Conservation (phyloP, 768 basidiomycete genomes). For the Sporobolomyces pararoseus region DNA sequence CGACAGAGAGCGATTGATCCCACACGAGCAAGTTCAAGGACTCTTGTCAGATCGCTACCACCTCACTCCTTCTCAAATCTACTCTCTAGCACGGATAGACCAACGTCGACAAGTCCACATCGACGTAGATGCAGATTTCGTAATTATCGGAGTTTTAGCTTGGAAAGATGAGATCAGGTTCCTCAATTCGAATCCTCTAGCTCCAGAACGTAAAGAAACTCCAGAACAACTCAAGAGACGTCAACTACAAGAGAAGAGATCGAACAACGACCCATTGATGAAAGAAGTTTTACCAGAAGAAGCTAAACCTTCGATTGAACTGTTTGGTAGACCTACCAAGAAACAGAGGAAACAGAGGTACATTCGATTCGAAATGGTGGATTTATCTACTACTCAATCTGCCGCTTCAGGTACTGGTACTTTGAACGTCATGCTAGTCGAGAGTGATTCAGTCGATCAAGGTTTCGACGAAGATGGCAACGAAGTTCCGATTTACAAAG, state of each 20-base stretch:
- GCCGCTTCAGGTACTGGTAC: slow-evolving; percentile 75
- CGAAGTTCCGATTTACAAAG: slow-evolving; percentile 64
- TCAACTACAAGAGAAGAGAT: slow-evolving; percentile 38
- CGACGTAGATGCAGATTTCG: slow-evolving; percentile 87
- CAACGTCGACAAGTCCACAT: slow-evolving; percentile 80
- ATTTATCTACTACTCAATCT: slow-evolving; percentile 62
- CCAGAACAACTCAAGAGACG: slow-evolving; percentile 54
- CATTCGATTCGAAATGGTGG: slow-evolving; percentile 77
- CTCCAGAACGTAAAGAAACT: slow-evolving; percentile 46
- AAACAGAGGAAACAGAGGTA: slow-evolving; percentile 64
- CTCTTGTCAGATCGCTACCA: slow-evolving; percentile 79
- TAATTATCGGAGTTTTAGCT: slow-evolving; percentile 92
- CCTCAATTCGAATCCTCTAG: slow-evolving; percentile 27
- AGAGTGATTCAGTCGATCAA: slow-evolving; percentile 62
- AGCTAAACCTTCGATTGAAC: slow-evolving; percentile 46
- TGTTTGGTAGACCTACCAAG: slow-evolving; percentile 19
- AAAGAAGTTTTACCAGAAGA: slow-evolving; percentile 23
- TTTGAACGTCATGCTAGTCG: slow-evolving; percentile 78
- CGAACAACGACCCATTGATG: too few relatives aligned
- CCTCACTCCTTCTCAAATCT: slow-evolving; percentile 80
- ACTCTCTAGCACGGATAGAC: slow-evolving; percentile 73
- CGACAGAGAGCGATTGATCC: slow-evolving; percentile 60
- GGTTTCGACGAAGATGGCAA: slow-evolving; percentile 57
- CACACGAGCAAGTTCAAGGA: slow-evolving; percentile 74
- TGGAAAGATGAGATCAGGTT: slow-evolving; percentile 72